Base-by-base conservation (phyloP, 306 rosid species). In the Pterocarpus macrocarpus region DNA sequence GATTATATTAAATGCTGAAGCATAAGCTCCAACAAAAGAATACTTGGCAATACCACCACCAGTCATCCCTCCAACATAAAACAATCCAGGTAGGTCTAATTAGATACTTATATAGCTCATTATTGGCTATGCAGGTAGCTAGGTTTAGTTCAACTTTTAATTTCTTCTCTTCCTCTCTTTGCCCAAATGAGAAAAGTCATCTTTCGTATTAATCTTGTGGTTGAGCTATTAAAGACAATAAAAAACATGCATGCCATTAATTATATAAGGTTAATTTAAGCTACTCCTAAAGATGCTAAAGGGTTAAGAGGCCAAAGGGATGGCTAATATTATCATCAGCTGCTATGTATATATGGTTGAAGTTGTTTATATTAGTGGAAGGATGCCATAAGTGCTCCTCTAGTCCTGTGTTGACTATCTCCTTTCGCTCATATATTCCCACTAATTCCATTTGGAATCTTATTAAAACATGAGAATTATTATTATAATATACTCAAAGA, bases 21-120 rank as follows among this genome's bases (percentile, higher is more conserved):
- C 82, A 77, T 68, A 30, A 44, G 14, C 22, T 59, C 78, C 67
- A 73, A 80, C 76, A 70, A 73, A 80, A 58, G 17, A 76, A 68
- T 73, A 49, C 81, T 57, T 64, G 80, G 82, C 78, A 38, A 16
- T 34, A 16, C 43, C 17, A 36, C 63, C 66, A 72, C 83, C 83
- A 5, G 6, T 39, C 44, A 38, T 66, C 16, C 69, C 56, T 72
- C n/a, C n/a, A 36, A 35, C 1, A 77, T 53, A 56, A 64, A 72
- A 78, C 16, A 10, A 49, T 13, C 47, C 49, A 8, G 49, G 14
- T 69, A 33, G 53, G 55, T 58, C 55, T 70, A 58, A 59, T 35
- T 47, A 17, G 16, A 79, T 38, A 14, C 1, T 0, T 17, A 14
- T 76, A 2, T 76, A 53, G 13, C 50, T 16, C 49, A 64, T 76